A percentile compares a stretch with the other conserved stretches of the same genome.
Evolutionary conservation across 768 basidiomycete genomes (phyloP).

Genomic region (Naganishia kalamii): DNA sequence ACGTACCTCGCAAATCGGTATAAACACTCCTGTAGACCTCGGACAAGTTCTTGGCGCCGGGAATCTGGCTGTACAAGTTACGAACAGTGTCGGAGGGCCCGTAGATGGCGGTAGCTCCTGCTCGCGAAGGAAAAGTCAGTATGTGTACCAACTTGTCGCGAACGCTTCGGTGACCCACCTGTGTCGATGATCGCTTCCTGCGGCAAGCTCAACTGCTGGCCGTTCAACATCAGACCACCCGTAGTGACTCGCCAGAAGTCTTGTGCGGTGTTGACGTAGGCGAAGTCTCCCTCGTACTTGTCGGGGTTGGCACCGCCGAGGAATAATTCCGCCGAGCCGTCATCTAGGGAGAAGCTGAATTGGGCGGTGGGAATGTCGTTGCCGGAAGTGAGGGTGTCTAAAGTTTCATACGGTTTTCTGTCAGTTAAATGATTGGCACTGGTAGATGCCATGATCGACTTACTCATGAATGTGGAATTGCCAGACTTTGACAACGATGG

Average conservation of each 20-base stretch:
- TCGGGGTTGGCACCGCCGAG: constrained; percentile 6
- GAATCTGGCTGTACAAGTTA: background rate
- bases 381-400: background rate
- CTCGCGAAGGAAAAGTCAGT: background rate
- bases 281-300: background rate
- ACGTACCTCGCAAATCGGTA: background rate
- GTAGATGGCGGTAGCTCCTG: constrained; percentile 2
- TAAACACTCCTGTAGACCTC: background rate
- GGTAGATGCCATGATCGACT: background rate
- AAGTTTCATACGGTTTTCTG: background rate
- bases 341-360: constrained; percentile 1
- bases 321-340: background rate
- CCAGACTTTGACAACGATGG: constrained; percentile 7
- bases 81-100: background rate
- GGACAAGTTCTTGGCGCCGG: constrained; percentile 8
- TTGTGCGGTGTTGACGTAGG: constrained; percentile 1
- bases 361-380: constrained; percentile 7
- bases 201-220: background rate
- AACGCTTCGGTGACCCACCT: background rate
- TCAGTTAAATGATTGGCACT: too few species aligned
- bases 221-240: constrained; percentile 1
- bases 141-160: background rate
- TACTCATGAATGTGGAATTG: constrained; percentile 11
- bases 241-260: constrained; percentile 9
- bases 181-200: constrained; percentile 6